Conservation (phyloP, 2,329 filamentous ascomycete genomes). For the Pleurostoma richardsiae region DNA sequence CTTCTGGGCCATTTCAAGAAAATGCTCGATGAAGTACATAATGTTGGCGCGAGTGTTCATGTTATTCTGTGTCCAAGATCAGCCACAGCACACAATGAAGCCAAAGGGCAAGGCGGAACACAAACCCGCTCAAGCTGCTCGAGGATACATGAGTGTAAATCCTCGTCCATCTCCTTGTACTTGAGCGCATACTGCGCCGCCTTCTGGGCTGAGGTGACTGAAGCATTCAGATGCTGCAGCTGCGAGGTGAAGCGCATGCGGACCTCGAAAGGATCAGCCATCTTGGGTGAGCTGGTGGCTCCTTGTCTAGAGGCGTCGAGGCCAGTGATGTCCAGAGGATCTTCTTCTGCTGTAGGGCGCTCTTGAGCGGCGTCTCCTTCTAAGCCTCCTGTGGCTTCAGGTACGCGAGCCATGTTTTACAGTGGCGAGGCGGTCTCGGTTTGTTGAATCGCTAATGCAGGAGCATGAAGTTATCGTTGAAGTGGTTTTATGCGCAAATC, state of each 20-base stretch:
- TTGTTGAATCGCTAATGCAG: no score
- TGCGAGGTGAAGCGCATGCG: constrained; percentile 93
- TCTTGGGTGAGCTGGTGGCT: constrained; percentile 19
- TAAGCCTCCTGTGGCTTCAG: no score
- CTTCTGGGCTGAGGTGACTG: constrained; percentile 83
- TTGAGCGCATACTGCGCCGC: constrained; percentile 92
- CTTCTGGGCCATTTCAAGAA: constrained; percentile 78
- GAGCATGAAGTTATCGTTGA: no score
- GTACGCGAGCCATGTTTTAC: no score
- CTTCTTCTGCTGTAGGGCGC: no score
- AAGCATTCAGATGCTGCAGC: constrained; percentile 86
- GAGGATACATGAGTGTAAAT: constrained; percentile 93
- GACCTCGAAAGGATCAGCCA: constrained; percentile 90
- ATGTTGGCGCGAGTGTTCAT: constrained; percentile 98
- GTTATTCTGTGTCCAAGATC: constrained; percentile 56
- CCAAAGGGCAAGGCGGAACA: not conserved
- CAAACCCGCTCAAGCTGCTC: constrained; percentile 84
- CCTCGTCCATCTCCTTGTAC: constrained; percentile 91
- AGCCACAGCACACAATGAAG: not conserved
- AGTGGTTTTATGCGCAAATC: no score
- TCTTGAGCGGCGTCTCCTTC: no score
- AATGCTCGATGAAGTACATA: constrained; percentile 97
- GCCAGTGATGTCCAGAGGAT: no score
- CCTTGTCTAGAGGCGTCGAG: no score
- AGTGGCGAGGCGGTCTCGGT: no score